Conservation (phyloP, 2,329 filamentous ascomycete genomes). For the Chaetomiaceae sp. region DNA sequence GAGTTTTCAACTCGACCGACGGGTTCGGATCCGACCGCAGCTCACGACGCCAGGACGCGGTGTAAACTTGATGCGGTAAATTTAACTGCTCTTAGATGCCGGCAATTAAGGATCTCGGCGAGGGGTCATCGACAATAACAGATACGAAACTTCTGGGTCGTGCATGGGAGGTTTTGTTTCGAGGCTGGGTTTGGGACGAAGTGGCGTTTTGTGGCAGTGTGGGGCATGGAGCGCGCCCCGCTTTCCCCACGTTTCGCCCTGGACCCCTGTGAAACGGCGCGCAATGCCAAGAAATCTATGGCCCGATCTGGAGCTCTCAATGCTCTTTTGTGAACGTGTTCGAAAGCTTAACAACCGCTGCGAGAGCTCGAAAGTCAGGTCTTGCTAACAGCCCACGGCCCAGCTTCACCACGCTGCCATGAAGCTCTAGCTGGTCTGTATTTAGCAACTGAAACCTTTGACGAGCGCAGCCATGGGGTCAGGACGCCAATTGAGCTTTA, state of each 20-base stretch:
- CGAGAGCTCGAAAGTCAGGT: not conserved
- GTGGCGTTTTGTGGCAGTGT: not conserved
- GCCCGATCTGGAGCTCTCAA: not conserved
- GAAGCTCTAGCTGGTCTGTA: constrained; percentile 2
- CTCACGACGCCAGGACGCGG: no score
- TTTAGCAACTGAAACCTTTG: not conserved
- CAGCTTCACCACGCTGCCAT: constrained; percentile 1
- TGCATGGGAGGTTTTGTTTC: no score
- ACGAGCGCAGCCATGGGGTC: constrained; percentile 13
- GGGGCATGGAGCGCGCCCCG: not conserved
- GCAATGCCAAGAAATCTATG: constrained; percentile 4
- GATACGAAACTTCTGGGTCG: no score
- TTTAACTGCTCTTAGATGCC: no score
- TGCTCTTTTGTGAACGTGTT: constrained; percentile 22
- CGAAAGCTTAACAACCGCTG: not conserved
- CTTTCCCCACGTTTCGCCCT: not conserved
- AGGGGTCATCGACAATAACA: no score
- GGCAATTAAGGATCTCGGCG: no score
- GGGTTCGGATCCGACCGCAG: no score
- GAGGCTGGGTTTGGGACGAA: no score
- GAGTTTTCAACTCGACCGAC: no score
- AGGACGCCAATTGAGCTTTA: constrained; percentile 28
- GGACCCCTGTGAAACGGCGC: not conserved
- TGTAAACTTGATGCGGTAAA: no score
- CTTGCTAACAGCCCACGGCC: not conserved